Base-by-base conservation (phyloP, 495 filamentous ascomycete genomes). In the Parmelia sp. region DNA sequence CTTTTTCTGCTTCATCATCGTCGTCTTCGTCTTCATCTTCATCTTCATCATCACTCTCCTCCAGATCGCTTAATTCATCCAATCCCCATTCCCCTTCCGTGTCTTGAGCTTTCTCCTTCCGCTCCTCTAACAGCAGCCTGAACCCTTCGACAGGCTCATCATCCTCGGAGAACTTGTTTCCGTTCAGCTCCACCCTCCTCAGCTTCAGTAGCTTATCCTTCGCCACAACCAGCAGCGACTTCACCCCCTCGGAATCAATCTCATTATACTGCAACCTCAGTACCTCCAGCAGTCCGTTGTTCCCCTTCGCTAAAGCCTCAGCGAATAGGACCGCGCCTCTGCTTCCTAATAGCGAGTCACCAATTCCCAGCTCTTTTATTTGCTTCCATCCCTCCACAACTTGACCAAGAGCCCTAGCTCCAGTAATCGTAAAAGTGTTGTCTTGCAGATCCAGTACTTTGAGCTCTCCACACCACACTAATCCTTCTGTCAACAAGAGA, bases 181-280 rank as follows among this genome's bases (percentile, higher is more conserved):
- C 94, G 74, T 98, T 97, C 65, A 98, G 78, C 74, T 98, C 94
- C 64, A 96, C 84, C 67, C 90, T 86, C 74, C 85, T 85, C 65
- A 96, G 76, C 31, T 80, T 79, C 0, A 88, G 89, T n/a, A 97
- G 78, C 12, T 79, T 78, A 0, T 74, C 78, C 72, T 85, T 83
- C 19, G 84, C 81, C 1, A 87, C 87, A 36, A 82, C 77, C 27
- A 85, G 79, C 57, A 98, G 77, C 8, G 80, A 82, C 73, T 88
- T 85, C 45, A 96, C 75, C 44, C 88, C 87, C 63, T 83, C 80
- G 0, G 86, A 75, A 55, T 88, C 89, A 70, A 98, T 92, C 64
- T 98, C 94, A 79, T 97, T 96, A 82, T 90, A 97, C 75, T 97
- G 93, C 65, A 96, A 74, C 65, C 90, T 83, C 69, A 97, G 76